phyloP scores from a whole-genome alignment of 805 yeast genomes.

The Candida stauntonica region DNA sequence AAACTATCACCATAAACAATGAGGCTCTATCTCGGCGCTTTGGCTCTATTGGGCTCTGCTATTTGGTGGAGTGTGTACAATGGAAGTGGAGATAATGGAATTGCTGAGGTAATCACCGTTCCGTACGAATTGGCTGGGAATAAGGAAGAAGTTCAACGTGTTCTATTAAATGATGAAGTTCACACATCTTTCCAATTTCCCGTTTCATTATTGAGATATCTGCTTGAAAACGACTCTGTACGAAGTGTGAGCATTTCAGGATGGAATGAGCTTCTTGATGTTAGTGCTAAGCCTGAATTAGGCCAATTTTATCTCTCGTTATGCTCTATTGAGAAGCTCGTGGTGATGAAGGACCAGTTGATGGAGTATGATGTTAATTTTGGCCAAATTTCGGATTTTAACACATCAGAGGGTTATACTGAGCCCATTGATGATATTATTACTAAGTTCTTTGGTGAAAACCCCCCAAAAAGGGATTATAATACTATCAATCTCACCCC shows the following conservation, averaged over 20 bases:
- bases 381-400: too few species aligned
- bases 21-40: too few species aligned
- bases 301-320: slow-evolving; percentile 14
- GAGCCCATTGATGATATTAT: slow-evolving; percentile 3
- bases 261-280: slow-evolving; percentile 18
- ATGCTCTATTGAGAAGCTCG: slow-evolving; percentile 10
- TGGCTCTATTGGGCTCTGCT: too few species aligned
- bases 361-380: slow-evolving; percentile 5
- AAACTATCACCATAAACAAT: too few species aligned
- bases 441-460: neutral
- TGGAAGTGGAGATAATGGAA: neutral
- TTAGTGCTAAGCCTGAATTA: slow-evolving; percentile 16
- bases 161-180: neutral
- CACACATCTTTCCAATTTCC: slow-evolving; percentile 13
- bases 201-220: slow-evolving; percentile 3
- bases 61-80: too few species aligned
- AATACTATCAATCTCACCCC: slow-evolving; percentile 7
- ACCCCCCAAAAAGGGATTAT: neutral
- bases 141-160: slow-evolving; percentile 3
- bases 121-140: slow-evolving; percentile 4
- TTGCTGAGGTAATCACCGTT: slow-evolving; percentile 8
- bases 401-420: neutral
- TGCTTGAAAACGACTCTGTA: neutral
- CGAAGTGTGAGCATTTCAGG: slow-evolving; percentile 9
- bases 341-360: slow-evolving; percentile 17